Percentiles rank a stretch among this genome's conserved stretches.
Evolutionary conservation across 768 basidiomycete species (phyloP).

Genomic region (Podaxis rugospora): DNA sequence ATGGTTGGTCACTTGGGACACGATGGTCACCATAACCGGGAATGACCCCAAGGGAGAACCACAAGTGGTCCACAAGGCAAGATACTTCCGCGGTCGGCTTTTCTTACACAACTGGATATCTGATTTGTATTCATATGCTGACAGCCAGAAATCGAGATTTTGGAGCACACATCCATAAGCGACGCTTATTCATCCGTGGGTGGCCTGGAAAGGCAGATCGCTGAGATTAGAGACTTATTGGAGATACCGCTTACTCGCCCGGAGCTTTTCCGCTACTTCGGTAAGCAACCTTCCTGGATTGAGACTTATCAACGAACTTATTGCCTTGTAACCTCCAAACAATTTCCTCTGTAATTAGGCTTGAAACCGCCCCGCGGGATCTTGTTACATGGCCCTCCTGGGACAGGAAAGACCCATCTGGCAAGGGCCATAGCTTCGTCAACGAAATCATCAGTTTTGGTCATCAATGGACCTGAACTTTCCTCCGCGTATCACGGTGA

Average conservation of each 20-base stretch:
- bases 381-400: slow-evolving; percentile 91
- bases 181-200: slow-evolving; percentile 83
- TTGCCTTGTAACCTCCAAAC: neutral
- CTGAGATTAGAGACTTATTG: slow-evolving; percentile 52
- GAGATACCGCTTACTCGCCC: slow-evolving; percentile 30
- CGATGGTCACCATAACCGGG: slow-evolving; percentile 41
- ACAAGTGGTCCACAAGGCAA: slow-evolving; percentile 32
- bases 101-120: neutral
- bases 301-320: slow-evolving; percentile 1
- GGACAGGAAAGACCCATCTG: slow-evolving; percentile 96
- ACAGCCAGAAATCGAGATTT: slow-evolving; percentile 44
- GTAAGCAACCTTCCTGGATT: slow-evolving; percentile 16
- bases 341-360: slow-evolving; percentile 32
- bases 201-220: slow-evolving; percentile 83
- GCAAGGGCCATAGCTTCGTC: slow-evolving; percentile 92
- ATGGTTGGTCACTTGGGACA: slow-evolving; percentile 71
- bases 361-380: slow-evolving; percentile 97
- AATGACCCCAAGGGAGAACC: slow-evolving; percentile 21
- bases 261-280: slow-evolving; percentile 30
- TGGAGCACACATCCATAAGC: slow-evolving; percentile 34
- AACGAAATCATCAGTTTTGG: slow-evolving; percentile 81
- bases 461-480: slow-evolving; percentile 93
- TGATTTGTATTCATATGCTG: neutral
- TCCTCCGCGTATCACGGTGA: slow-evolving; percentile 97
- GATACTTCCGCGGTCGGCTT: slow-evolving; percentile 8